Evolutionary conservation across 768 basidiomycete genomes (phyloP).

Genomic region (Glaciozyma antarctica): DNA sequence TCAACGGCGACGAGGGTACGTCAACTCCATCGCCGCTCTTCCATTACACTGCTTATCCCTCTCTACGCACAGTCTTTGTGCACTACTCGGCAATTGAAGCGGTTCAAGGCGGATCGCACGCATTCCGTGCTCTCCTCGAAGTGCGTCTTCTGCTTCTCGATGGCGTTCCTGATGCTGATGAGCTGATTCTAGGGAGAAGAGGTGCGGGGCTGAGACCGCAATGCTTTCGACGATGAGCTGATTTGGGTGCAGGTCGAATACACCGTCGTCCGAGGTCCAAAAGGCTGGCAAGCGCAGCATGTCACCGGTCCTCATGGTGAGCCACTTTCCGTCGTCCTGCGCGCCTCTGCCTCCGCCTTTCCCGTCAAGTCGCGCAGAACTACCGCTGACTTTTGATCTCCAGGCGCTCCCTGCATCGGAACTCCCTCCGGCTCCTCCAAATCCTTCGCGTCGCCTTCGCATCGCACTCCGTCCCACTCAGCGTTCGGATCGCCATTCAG

Average conservation of each 20-base stretch:
- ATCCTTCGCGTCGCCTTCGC: background rate
- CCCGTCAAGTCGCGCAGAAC: too few relatives aligned
- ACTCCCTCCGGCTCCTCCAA: background rate
- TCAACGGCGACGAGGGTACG: conserved; percentile 16
- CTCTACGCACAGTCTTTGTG: conserved; percentile 14
- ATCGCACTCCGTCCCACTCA: background rate
- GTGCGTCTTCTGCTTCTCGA: background rate
- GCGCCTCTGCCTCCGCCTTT: too few relatives aligned
- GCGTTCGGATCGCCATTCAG: background rate
- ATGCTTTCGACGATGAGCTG: too few relatives aligned
- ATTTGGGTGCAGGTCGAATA: conserved; percentile 8
- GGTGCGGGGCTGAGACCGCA: background rate
- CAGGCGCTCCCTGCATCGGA: conserved; percentile 26
- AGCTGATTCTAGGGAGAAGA: background rate
- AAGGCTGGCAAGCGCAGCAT: conserved; percentile 25
- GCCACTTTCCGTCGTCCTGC: background rate
- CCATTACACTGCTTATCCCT: background rate
- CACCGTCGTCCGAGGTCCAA: conserved; percentile 4
- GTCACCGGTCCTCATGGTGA: conserved; percentile 18
- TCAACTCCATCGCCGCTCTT: background rate
- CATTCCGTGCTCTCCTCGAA: conserved; percentile 18
- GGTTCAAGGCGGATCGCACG: conserved; percentile 6
- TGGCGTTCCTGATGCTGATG: too few relatives aligned
- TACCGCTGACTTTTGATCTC: too few relatives aligned
- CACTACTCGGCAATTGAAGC: conserved; percentile 20